Evolutionary conservation across 139 green algal species (phyloP), one percentile per base, ranked within the genome.

Genomic region (Closterium sp.): DNA sequence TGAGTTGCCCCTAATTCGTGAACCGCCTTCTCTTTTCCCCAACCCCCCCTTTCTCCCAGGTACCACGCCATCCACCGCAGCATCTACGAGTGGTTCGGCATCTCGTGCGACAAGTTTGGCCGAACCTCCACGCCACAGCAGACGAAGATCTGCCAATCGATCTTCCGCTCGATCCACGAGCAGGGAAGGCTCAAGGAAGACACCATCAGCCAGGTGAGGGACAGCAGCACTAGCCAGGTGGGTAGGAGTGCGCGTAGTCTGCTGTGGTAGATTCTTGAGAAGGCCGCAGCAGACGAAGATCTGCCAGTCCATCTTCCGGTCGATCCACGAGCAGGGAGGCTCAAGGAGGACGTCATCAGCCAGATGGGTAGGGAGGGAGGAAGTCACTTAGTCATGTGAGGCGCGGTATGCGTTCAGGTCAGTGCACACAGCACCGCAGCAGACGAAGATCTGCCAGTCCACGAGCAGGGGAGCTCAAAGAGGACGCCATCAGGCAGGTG

Each of bases 11-110:
- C n/a, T n/a, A n/a, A n/a, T n/a, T n/a, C n/a, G n/a, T n/a, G n/a
- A n/a, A n/a, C n/a, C n/a, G n/a, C n/a, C n/a, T n/a, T n/a, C n/a
- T n/a, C n/a, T n/a, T n/a, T 23, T 84, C 66, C 66, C 66, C 23
- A 23, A 84, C 21, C n/a, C 21, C 28, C 84, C 31, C 7, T n/a
- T n/a, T n/a, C n/a, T n/a, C n/a, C n/a, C 90, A 94, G 91, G 86
- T 99, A 99, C 95, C 96, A 99, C 89, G 97, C 96, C 28, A 97
- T 99, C 87, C 98, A 99, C 94, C 95, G 93, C 9, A 94, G 94
- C 43, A 98, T 98, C 92, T 99, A 99, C 92, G 90, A 97, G 32
- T 99, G 98, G 98, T 99, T 99, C 93, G 97, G 97, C 95, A 98
- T 98, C 87, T 92, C 89, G 5, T 99, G 98, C 93, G 98, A 99